Evolutionary conservation across 371 early-diverging fungal genomes (phyloP).

Genomic region (Capillidium rhysosporum): DNA sequence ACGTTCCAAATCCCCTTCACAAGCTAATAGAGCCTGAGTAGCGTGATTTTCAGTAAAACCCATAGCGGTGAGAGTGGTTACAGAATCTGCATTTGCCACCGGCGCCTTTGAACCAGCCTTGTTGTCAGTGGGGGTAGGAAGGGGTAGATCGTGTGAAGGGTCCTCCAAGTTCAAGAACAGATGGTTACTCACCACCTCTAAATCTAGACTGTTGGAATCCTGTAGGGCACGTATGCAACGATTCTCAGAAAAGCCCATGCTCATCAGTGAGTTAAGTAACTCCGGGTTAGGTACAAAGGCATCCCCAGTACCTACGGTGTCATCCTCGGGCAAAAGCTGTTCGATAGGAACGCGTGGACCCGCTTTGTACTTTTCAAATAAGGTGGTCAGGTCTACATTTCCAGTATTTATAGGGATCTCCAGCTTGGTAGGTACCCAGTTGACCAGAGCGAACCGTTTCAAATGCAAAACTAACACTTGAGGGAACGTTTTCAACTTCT

Average conservation of each 20-base stretch:
- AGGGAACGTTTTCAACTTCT: conserved; percentile 66
- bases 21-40: conserved; percentile 57
- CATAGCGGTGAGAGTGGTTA: conserved; percentile 62
- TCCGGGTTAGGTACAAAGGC: conserved; percentile 35
- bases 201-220: conserved; percentile 56
- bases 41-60: conserved; percentile 73
- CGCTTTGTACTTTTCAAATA: conserved; percentile 21
- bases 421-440: conserved; percentile 75
- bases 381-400: background rate
- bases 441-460: conserved; percentile 64
- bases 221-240: conserved; percentile 63
- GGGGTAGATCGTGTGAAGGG: conserved; percentile 18
- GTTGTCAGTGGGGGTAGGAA: conserved; percentile 9
- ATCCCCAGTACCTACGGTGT: background rate
- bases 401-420: conserved; percentile 17
- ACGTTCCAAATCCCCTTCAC: conserved; percentile 65
- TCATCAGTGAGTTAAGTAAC: conserved; percentile 48
- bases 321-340: conserved; percentile 18
- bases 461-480: conserved; percentile 57
- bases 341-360: conserved; percentile 43
- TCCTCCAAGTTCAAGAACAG: conserved; percentile 92
- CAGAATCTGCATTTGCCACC: conserved; percentile 20
- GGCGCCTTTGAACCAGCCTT: conserved; percentile 9
- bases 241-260: conserved; percentile 80
- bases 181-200: conserved; percentile 85